Percentiles rank a stretch among this genome's conserved stretches.
These are phyloP conservation scores for Pascua guehoae DNA, from an alignment of 1,284 basidiomycete species.

Conservation along the genomic window DNA sequence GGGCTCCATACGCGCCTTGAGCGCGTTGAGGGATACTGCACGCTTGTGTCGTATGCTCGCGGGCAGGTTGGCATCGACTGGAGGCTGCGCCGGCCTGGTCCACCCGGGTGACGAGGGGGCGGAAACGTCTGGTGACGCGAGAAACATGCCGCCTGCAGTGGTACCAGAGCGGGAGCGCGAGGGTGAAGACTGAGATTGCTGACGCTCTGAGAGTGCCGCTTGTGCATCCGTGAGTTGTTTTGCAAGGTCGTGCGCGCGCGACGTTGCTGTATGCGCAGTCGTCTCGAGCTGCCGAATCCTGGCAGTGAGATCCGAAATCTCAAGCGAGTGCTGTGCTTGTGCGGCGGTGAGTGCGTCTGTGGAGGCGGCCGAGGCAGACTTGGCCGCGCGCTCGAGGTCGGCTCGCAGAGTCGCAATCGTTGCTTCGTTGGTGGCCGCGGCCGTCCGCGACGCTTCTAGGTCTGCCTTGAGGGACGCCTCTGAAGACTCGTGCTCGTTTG, in stretches of 20 bases:
- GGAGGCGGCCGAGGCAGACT: neutral
- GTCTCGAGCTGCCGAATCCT: conserved; percentile 71
- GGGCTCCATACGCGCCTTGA: conserved; percentile 75
- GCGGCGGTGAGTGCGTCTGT: conserved; percentile 11
- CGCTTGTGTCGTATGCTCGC: conserved; percentile 77
- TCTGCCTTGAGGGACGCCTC: conserved; percentile 5
- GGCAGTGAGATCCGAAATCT: conserved; percentile 71
- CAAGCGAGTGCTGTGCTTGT: conserved; percentile 68
- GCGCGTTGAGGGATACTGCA: conserved; percentile 76
- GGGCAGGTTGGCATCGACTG: conserved; percentile 63
- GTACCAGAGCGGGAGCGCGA: neutral
- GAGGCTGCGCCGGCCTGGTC: neutral
- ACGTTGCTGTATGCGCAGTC: conserved; percentile 66
- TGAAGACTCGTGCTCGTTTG: conserved; percentile 5
- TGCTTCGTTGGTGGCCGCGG: conserved; percentile 1
- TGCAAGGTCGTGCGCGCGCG: conserved; percentile 65
- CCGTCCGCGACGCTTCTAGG: conserved; percentile 4
- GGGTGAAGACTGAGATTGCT: neutral
- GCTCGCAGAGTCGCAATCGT: neutral
- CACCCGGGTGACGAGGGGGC: neutral
- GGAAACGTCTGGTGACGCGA: neutral
- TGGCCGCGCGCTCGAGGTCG: conserved; percentile 10
- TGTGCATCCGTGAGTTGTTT: conserved; percentile 54
- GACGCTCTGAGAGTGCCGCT: conserved; percentile 15
- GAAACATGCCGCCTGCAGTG: conserved; percentile 1